Base-by-base conservation (phyloP, 2,329 filamentous ascomycete species). In the Alternaria postmessia region DNA sequence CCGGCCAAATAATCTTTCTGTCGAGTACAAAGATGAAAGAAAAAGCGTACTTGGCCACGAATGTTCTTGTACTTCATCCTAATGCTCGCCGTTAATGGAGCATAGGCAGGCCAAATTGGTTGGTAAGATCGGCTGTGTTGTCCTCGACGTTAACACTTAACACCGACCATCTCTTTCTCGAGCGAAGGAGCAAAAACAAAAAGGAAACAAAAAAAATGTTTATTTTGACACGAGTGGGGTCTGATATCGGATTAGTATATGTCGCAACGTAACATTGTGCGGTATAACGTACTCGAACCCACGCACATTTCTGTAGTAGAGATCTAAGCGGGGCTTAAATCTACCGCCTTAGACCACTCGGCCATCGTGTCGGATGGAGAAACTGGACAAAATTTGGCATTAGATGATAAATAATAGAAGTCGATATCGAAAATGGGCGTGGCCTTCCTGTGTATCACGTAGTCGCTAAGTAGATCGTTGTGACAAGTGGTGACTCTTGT, bases 331-430 rank as follows among this genome's bases (percentile, higher is more conserved):
- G 8, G 18, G 61, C 71, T 73, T 74, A 72, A 74, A 72, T 71
- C 70, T 74, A 74, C 70, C 72, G 69, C 71, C 71, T 71, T 73
- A 73, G 69, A 72, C 68, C 68, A 71, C 68, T 72, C 69, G 69
- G 69, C 69, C 69, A 72, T 71, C 69, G 66, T 71, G 69, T 69
- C 69, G 38, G 8, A 56, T 39, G 57, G 57, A 60, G 46, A 66
- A 61, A 56, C 52, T 54, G 47, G 32, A 47, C 7, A 26, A 28
- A 47, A 18, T 46, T 51, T 48, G 4, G 7, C 3, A 0, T 8
- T 38, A 6, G 0, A 16, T 36, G 16, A 36, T 36, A 7, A 2
- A 36, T 36, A 16, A 7, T 2, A 7, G 0, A 2, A 7, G 24
- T 26, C 2, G 0, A 7, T 26, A 7, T 2, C 6, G 7, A 26